Percentiles rank a stretch among this genome's conserved stretches.
These are phyloP conservation scores for Chaetoscypha palmicola DNA, from an alignment of 2,329 filamentous ascomycete genomes.

Conservation along the genomic window DNA sequence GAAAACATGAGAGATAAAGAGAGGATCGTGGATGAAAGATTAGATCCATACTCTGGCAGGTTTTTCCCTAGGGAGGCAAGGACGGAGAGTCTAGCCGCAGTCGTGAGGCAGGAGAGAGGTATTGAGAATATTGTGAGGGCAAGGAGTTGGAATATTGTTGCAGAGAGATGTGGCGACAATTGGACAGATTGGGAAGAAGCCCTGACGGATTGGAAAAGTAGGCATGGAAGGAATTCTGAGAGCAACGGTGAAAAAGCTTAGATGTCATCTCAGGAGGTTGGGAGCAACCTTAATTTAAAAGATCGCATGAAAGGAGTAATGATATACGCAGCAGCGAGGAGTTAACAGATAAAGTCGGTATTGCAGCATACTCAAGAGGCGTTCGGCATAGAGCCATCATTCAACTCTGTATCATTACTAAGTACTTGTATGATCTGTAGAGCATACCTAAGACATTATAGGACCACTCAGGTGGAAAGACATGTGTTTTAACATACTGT, in stretches of 20 bases:
- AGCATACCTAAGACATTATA: no score
- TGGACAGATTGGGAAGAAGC: conserved; percentile 58
- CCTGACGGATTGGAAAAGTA: conserved; percentile 52
- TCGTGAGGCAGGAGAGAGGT: conserved; percentile 67
- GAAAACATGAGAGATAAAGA: conserved; percentile 66
- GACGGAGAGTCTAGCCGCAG: conserved; percentile 68
- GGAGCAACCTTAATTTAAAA: no score
- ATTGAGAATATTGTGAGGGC: conserved; percentile 74
- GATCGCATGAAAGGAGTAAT: no score
- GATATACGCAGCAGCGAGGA: no score
- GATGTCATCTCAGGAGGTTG: no score
- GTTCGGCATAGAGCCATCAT: not conserved
- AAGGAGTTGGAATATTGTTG: conserved; percentile 74
- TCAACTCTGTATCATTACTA: not conserved
- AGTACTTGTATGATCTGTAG: no score
- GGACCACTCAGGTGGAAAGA: no score
- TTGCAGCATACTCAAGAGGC: not conserved
- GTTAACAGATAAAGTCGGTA: no score
- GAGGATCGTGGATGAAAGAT: conserved; percentile 72
- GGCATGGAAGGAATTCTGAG: conserved; percentile 4
- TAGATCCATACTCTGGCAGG: conserved; percentile 84
- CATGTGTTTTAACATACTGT: no score
- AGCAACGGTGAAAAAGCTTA: not conserved
- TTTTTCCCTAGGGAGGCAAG: conserved; percentile 75
- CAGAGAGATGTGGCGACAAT: conserved; percentile 62